These are phyloP conservation scores for Russula sp. DNA, from an alignment of 768 basidiomycete genomes.

Conservation along the genomic window DNA sequence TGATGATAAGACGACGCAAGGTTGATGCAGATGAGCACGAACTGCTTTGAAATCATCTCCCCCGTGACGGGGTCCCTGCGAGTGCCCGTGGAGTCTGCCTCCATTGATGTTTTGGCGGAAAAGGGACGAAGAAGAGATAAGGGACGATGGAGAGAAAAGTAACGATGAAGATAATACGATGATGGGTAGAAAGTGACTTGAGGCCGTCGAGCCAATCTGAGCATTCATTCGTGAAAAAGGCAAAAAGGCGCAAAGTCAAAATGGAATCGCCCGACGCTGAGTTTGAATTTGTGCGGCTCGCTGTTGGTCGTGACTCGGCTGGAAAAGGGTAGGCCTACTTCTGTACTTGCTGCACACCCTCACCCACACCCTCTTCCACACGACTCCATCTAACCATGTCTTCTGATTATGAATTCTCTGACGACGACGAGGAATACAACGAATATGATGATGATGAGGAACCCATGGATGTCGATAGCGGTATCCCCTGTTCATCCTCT, in stretches of 20 bases:
- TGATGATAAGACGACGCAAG: constrained; percentile 17
- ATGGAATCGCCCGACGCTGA: constrained; percentile 10
- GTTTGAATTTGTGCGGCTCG: neutral
- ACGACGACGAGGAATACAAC: constrained; percentile 52
- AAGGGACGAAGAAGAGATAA: neutral
- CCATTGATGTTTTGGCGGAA: constrained; percentile 28
- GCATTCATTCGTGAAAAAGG: constrained; percentile 27
- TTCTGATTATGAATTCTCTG: constrained; percentile 67
- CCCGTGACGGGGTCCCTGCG: constrained; percentile 85
- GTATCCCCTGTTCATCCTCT: constrained; percentile 28
- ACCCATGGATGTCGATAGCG: constrained; percentile 51
- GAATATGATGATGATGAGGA: constrained; percentile 71
- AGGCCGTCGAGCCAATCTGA: constrained; percentile 5
- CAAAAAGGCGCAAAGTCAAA: neutral
- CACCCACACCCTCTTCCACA: constrained; percentile 1
- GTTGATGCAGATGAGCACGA: constrained; percentile 27
- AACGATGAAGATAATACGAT: neutral
- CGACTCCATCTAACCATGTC: constrained; percentile 32
- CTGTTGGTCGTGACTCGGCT: neutral
- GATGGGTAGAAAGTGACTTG: neutral
- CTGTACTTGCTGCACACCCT: constrained; percentile 1
- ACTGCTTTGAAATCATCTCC: constrained; percentile 97
- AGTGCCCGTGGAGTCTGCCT: constrained; percentile 30
- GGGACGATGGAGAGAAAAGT: too few species aligned
- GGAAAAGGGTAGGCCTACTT: neutral